These are phyloP conservation scores for Saccharomyces pastorianus DNA, from an alignment of 1,139 yeast genomes.

Conservation along the genomic window DNA sequence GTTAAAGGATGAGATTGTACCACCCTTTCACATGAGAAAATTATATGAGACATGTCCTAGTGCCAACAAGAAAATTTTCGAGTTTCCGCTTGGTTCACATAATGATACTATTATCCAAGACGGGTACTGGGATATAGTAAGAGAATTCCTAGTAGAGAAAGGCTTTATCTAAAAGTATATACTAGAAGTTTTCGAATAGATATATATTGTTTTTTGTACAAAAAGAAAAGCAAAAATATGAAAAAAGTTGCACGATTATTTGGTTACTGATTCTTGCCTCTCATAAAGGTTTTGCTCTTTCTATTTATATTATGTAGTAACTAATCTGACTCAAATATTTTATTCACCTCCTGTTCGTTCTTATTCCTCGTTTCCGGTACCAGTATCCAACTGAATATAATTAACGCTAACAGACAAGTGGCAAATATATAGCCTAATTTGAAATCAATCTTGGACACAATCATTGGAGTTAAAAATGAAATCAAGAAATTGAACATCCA, in stretches of 20 bases:
- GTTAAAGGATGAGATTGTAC: slow-evolving; percentile 78
- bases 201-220: not conserved
- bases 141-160: slow-evolving; percentile 41
- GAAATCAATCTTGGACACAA: slow-evolving; percentile 45
- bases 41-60: slow-evolving; percentile 48
- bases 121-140: slow-evolving; percentile 65
- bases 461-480: slow-evolving; percentile 63
- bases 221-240: not conserved
- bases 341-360: slow-evolving; percentile 56
- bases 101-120: slow-evolving; percentile 73
- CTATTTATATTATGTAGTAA: slow-evolving; percentile 38
- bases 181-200: not conserved
- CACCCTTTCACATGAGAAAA: slow-evolving; percentile 70
- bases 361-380: slow-evolving; percentile 71
- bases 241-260: too few species aligned
- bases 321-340: not conserved
- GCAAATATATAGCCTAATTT: slow-evolving; percentile 66
- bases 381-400: slow-evolving; percentile 49
- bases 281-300: slow-evolving; percentile 1
- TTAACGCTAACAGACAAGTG: slow-evolving; percentile 50
- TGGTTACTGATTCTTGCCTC: not conserved
- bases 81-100: slow-evolving; percentile 57
- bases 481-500: slow-evolving; percentile 73
- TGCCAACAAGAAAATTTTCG: slow-evolving; percentile 40
- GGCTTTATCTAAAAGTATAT: slow-evolving; percentile 11